These are phyloP conservation scores for Miscanthus sacchariflorus DNA, from an alignment of 202 grass and related monocot genomes.

Conservation along the genomic window DNA sequence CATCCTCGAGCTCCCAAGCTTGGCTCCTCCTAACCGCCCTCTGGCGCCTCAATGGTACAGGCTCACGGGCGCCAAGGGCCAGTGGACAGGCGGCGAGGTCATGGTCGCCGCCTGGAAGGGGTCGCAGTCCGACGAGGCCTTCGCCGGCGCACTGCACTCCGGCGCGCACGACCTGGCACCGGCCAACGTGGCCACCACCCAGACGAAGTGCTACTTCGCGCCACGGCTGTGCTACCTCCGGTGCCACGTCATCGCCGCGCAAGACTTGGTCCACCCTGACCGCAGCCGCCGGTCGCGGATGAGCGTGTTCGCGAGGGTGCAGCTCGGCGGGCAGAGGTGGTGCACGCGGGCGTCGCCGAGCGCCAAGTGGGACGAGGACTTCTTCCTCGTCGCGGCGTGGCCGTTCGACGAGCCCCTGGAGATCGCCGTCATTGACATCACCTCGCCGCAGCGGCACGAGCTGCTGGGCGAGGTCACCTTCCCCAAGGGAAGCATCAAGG, in stretches of 20 bases:
- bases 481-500: slow-evolving; percentile 19
- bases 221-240: slow-evolving; percentile 58
- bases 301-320: neutral
- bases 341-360: neutral
- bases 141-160: slow-evolving; percentile 16
- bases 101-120: slow-evolving; percentile 51
- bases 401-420: slow-evolving; percentile 49
- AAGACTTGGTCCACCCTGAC: slow-evolving; percentile 37
- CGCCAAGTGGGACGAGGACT: slow-evolving; percentile 48
- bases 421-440: slow-evolving; percentile 29
- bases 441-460: slow-evolving; percentile 26
- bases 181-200: neutral
- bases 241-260: slow-evolving; percentile 44
- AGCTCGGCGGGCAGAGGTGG: slow-evolving; percentile 32
- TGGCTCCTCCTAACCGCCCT: slow-evolving; percentile 26
- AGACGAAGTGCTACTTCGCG: slow-evolving; percentile 39
- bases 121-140: slow-evolving; percentile 32
- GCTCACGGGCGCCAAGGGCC: neutral
- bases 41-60: slow-evolving; percentile 46
- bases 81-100: neutral
- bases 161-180: neutral
- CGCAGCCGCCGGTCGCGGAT: neutral
- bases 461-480: slow-evolving; percentile 22
- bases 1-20: slow-evolving; percentile 28
- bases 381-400: slow-evolving; percentile 45